phyloP scores from a whole-genome alignment of 805 yeast species.

The Isabelozyma rhagii region DNA sequence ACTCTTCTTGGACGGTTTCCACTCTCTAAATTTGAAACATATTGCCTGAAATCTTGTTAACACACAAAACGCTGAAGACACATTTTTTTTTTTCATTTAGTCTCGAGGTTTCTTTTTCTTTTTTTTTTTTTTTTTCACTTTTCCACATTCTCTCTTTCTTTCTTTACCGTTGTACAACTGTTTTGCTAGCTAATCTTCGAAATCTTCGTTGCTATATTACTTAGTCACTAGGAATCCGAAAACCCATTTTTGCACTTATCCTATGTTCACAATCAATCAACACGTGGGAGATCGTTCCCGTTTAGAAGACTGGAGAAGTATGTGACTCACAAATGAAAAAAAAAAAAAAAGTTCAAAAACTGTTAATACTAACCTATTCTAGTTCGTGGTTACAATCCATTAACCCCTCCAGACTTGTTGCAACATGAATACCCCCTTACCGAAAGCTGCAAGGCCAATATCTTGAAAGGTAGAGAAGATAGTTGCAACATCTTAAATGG shows the following conservation, averaged over 20 bases:
- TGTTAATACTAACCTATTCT: conserved; percentile 11
- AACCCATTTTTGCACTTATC: neutral
- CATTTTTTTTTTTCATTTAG: neutral
- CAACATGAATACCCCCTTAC: conserved; percentile 82
- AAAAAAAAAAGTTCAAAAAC: neutral
- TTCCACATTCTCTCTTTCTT: neutral
- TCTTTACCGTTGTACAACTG: neutral
- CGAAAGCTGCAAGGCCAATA: conserved; percentile 55
- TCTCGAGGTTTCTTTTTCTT: neutral
- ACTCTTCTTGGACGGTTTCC: no score
- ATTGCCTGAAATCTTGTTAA: no score
- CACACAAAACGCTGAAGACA: no score
- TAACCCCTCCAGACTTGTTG: conserved; percentile 90
- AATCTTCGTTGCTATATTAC: no score
- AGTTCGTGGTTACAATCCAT: conserved; percentile 84
- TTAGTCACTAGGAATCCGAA: no score
- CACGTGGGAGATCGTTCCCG: conserved; percentile 80
- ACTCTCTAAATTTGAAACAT: no score
- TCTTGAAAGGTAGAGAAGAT: conserved; percentile 72
- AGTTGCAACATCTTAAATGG: conserved; percentile 75
- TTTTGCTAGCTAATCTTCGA: no score
- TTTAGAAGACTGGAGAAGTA: conserved; percentile 52
- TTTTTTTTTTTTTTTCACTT: neutral
- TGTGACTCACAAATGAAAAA: conserved; percentile 13
- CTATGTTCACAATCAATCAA: conserved; percentile 82